Evolutionary conservation across 345 rosid genomes (phyloP), one percentile per base, ranked within the genome.

Genomic region (Rhodamnia rubescens): DNA sequence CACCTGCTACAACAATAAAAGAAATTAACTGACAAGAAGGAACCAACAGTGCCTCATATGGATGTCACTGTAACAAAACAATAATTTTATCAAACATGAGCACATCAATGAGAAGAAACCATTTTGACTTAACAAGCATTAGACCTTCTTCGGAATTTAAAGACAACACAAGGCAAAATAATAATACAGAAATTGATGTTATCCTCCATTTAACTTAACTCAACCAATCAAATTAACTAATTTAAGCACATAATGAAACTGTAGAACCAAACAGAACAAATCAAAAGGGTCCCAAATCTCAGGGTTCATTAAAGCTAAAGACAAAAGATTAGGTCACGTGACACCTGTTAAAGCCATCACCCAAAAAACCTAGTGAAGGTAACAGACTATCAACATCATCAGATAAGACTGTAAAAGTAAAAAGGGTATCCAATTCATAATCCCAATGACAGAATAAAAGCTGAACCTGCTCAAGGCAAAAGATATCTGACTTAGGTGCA

Each of bases 1-100:
- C 90, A 87, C 92, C 95, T 88, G 87, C 59, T 42, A 82, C 87
- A 91, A 75, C 83, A 81, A 51, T 53, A 75, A 86, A n/a, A 84
- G 5, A 36, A 32, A 69, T 69, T 69, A 69, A 69, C 47, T 69
- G 80, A 36, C 47, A 69, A 1, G 26, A 69, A 69, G 26, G 4
- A 69, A 21, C 13, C 20, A 44, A 69, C 20, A 69, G 24, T 36
- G 1, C 24, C 47, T 40, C 47, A 9, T 69, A 69, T 0, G 13
- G 2, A 69, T 69, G 80, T 69, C 80, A 36, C 26, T 8, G 80
- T 69, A 36, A 36, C 80, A 69, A 69, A 69, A 36, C 80, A 69
- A 69, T 18, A 69, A 8, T 69, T 69, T 36, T 10, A 83, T 42
- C 32, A 75, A 16, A 20, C 8, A 42, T 47, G 9, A 82, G 21